Evolutionary conservation across 805 yeast genomes (phyloP).

Genomic region (Scheffersomyces coipomensis): DNA sequence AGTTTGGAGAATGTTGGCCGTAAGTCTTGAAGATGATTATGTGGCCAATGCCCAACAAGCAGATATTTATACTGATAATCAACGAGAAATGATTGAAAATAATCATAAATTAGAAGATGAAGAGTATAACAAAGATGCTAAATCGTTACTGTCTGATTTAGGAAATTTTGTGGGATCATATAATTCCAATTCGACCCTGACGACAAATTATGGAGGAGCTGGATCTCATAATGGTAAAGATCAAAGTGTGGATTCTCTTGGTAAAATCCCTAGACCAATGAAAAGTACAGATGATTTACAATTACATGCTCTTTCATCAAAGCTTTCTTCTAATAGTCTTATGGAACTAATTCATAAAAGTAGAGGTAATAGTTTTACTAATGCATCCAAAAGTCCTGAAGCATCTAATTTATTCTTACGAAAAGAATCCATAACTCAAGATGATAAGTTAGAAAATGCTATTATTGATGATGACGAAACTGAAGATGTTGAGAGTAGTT

Average conservation of each 20-base stretch:
- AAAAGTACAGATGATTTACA: neutral
- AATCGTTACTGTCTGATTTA: conserved; percentile 33
- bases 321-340: conserved; percentile 16
- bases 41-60: neutral
- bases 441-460: conserved; percentile 19
- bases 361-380: conserved; percentile 15
- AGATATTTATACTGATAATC: too few species aligned
- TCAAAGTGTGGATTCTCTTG: conserved; percentile 10
- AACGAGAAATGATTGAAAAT: too few species aligned
- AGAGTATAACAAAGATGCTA: conserved; percentile 5
- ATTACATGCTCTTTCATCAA: conserved; percentile 1
- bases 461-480: conserved; percentile 18
- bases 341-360: conserved; percentile 19
- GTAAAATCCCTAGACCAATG: neutral
- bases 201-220: conserved; percentile 33
- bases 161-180: conserved; percentile 41
- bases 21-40: conserved; percentile 37
- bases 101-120: conserved; percentile 16
- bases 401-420: conserved; percentile 10
- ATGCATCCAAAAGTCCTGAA: conserved; percentile 14
- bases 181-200: conserved; percentile 41
- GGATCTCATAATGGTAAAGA: conserved; percentile 7
- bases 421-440: neutral
- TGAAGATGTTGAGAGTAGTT: neutral
- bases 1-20: conserved; percentile 59